Base-by-base conservation (phyloP, 352 stramenopile genomes). In the Phytopythium kandeliae region DNA sequence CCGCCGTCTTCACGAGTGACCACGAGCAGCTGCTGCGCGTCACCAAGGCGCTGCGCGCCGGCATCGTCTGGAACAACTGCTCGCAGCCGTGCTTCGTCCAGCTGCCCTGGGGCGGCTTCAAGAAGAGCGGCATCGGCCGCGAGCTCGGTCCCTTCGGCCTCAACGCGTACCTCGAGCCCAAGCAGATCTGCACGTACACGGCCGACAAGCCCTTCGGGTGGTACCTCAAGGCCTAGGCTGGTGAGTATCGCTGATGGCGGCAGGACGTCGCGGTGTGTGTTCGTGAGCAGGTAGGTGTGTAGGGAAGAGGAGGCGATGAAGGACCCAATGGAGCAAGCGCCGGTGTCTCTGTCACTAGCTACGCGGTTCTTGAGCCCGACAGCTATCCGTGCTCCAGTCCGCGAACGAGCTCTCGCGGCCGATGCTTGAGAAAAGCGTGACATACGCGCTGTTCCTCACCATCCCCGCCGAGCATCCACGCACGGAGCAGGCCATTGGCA, bases 121-220 rank as follows among this genome's bases (percentile, higher is more conserved):
- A 94, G 74, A 86, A 92, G 61, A 88, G 69, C 48, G 86, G 86
- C 17, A 72, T 85, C 15, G 86, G 86, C 10, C 77, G 86, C 19
- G 78, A 89, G 31, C 68, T 85, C 9, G 77, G 77, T 15, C 72
- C 74, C 1, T 86, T 86, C 35, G 77, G 77, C 10, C 48, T 89
- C 12, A 67, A 86, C 45, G 48, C 56, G 41, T 89, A 89, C 51
- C 64, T 86, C 26, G 77, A 89, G 46, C 71, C 74, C 19, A 88
- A 88, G 60, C 77, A 88, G 43, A 75, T 88, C 54, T 85, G 69
- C 62, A 69, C 67, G 26, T 85, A 88, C 62, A 66, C 83, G 4
- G 77, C 74, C 7, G 74, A 88, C 70, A 86, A 87, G 54, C 52
- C 66, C 3, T 80, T 87, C 45, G 76, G 71, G 9, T 87, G 75